Base-by-base conservation (phyloP, 768 basidiomycete genomes). In the Cyathus striatus region DNA sequence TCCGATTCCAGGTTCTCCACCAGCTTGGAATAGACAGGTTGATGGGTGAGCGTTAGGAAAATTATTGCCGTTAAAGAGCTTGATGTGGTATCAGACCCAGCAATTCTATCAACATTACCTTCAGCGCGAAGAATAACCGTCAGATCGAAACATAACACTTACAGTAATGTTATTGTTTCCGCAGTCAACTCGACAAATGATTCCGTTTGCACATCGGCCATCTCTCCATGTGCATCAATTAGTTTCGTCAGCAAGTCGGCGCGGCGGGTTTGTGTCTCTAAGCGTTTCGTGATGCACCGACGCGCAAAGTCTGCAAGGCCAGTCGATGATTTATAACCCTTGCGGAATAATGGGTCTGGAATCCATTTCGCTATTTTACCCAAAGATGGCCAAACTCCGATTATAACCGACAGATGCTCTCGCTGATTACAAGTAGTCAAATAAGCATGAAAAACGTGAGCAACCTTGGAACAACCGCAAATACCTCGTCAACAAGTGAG, bases 31-130 rank as follows among this genome's bases (percentile, higher is more conserved):
- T 59, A 48, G 5, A 59, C 53, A 20, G 27, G 40, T 7, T 56
- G 56, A 41, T 62, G 53, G 4, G 50, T 53, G 38, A 48, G 42
- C 20, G 59, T 42, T 10, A 55, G 49, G 41, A 56, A 54, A 17
- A 62, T 47, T 13, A 56, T 61, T 1, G 49, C 62, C n/a, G 60
- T 52, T 10, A 57, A 49, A 7, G 60, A 59, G 41, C 56, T 66
- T 1, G 64, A 59, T 9, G 61, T 62, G 3, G 62, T 63, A 44
- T 65, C 62, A 13, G 61, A 62, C 1, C 64, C 64, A 5, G 64
- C 64, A 41, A 61, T 62, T 10, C 63, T 65, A 35, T 25, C n/a
- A 36, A 6, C 17, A 36, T 10, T 6, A 9, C 10, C 7, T 10
- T 34, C 10, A 41, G 12, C 21, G 38, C 26, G 33, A 13, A 5